phyloP scores from a whole-genome alignment of 2,329 filamentous ascomycete species.

The Beauveria caledonica region DNA sequence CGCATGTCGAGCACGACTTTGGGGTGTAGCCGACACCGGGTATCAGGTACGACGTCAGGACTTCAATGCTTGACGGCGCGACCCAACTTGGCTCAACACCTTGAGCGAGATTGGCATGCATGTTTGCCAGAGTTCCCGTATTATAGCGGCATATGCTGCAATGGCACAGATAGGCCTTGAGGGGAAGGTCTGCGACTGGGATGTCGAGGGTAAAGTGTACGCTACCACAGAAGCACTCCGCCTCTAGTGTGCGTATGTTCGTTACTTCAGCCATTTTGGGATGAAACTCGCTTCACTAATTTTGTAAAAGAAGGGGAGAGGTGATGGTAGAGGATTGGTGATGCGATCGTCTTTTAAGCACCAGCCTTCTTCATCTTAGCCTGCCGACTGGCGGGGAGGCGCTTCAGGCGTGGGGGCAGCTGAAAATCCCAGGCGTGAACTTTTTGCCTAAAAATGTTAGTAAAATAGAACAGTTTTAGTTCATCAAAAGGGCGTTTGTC shows the following conservation, averaged over 20 bases:
- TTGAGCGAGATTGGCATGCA: slow-evolving; percentile 30
- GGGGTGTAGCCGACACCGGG: slow-evolving; percentile 22
- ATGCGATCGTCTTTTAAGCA: not conserved
- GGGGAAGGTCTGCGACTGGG: slow-evolving; percentile 28
- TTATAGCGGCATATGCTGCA: slow-evolving; percentile 37
- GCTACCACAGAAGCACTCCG: slow-evolving; percentile 37
- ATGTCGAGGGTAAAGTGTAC: slow-evolving; percentile 35
- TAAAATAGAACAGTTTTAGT: not conserved
- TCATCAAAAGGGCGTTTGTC: not conserved
- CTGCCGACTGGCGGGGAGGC: not conserved
- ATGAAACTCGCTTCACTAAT: not conserved
- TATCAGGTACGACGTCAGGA: slow-evolving; percentile 30
- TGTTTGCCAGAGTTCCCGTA: slow-evolving; percentile 33
- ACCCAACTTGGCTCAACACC: slow-evolving; percentile 31
- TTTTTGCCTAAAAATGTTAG: not conserved
- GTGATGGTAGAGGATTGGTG: not conserved
- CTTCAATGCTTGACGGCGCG: slow-evolving; percentile 28
- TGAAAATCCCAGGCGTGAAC: slow-evolving; percentile 4
- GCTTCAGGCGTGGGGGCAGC: slow-evolving; percentile 1
- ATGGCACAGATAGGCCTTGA: slow-evolving; percentile 36
- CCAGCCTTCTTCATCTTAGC: not conserved
- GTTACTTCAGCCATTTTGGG: not conserved
- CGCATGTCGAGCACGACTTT: slow-evolving; percentile 38
- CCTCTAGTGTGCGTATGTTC: slow-evolving; percentile 23
- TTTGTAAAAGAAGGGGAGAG: not conserved